Conservation (phyloP, 1,284 basidiomycete genomes). For the Pterulicium gracile region DNA sequence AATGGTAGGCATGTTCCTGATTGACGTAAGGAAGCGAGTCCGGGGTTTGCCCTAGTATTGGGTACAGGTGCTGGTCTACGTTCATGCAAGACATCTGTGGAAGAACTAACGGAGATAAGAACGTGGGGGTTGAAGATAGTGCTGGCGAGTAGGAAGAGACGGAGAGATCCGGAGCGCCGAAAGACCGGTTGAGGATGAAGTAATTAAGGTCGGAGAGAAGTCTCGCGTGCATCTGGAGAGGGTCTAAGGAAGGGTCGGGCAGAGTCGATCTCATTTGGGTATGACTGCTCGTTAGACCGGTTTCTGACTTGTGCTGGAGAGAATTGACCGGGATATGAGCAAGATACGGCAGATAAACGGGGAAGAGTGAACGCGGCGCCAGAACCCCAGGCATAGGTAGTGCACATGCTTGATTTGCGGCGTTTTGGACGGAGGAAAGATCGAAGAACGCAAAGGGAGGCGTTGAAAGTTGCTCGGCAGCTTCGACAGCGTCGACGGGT, state of each 20-base stretch:
- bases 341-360: neutral
- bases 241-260: neutral
- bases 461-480: neutral
- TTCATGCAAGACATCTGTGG: neutral
- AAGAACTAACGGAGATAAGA: neutral
- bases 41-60: no score
- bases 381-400: neutral
- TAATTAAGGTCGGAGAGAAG: neutral
- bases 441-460: neutral
- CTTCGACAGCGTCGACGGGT: neutral
- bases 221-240: neutral
- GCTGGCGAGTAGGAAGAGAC: neutral
- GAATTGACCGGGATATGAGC: no score
- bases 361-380: neutral
- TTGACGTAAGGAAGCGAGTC: no score
- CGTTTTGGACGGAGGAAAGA: neutral
- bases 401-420: neutral
- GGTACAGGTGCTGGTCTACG: neutral
- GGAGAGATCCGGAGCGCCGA: neutral
- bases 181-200: neutral
- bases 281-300: neutral
- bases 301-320: neutral
- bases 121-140: neutral
- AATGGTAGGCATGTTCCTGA: no score
- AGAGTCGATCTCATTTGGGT: neutral